Evolutionary conservation across 140 eudicot genomes (phyloP).

Genomic region (Ambrosia hybrid): DNA sequence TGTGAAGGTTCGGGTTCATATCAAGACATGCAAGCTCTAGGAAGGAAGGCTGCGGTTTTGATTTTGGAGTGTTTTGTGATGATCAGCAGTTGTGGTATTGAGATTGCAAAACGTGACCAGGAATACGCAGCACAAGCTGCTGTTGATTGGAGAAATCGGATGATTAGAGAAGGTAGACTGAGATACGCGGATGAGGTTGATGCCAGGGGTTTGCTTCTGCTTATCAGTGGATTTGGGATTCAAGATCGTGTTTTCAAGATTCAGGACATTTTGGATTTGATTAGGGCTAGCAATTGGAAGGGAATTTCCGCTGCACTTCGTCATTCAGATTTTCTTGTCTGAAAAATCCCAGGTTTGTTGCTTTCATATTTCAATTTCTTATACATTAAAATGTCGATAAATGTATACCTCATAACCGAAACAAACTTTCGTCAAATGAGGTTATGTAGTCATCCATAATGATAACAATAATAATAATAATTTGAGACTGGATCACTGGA

Average conservation of each 20-base stretch:
- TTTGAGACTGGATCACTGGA: no score
- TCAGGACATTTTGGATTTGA: slow-evolving; percentile 59
- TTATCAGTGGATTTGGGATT: slow-evolving; percentile 69
- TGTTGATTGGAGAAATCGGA: slow-evolving; percentile 55
- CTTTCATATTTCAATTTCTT: neutral
- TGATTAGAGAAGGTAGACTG: slow-evolving; percentile 59
- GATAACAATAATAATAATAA: neutral
- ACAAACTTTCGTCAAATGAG: neutral
- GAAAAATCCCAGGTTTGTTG: slow-evolving; percentile 51
- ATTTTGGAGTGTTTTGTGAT: slow-evolving; percentile 64
- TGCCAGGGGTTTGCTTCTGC: slow-evolving; percentile 67
- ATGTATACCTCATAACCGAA: neutral
- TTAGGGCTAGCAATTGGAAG: slow-evolving; percentile 36
- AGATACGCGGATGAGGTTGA: slow-evolving; percentile 43
- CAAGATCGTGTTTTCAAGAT: slow-evolving; percentile 38
- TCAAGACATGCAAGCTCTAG: neutral
- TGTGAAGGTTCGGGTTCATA: slow-evolving; percentile 2
- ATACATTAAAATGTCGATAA: neutral
- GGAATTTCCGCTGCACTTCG: slow-evolving; percentile 44
- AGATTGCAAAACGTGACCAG: slow-evolving; percentile 34
- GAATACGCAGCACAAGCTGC: slow-evolving; percentile 48
- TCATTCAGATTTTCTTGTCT: slow-evolving; percentile 47
- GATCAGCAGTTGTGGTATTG: slow-evolving; percentile 36
- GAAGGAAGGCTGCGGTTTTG: slow-evolving; percentile 52
- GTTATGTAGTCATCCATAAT: neutral